These are phyloP conservation scores for Jatropha curcas DNA, from an alignment of 345 rosid genomes.

Conservation along the genomic window DNA sequence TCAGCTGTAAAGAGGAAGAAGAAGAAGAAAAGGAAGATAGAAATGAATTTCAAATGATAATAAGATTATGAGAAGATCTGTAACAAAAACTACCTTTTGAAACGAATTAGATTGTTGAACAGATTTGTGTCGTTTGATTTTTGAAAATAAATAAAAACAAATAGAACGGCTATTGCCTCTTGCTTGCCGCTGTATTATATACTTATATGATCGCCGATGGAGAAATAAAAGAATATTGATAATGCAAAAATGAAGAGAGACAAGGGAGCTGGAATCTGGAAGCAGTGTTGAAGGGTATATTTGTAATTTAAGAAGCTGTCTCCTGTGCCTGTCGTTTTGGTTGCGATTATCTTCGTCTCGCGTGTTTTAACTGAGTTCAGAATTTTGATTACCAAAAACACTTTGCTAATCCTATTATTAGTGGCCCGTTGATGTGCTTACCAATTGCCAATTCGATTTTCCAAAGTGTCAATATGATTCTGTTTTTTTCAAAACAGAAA, in stretches of 20 bases:
- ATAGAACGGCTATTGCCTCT: neutral
- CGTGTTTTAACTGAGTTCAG: too few species aligned
- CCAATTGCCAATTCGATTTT: too few species aligned
- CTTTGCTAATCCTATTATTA: too few species aligned
- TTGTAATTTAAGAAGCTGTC: neutral
- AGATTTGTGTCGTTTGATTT: neutral
- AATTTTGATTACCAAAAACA: too few species aligned
- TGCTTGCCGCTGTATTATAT: too few species aligned
- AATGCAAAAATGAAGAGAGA: neutral
- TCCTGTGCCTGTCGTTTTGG: too few species aligned
- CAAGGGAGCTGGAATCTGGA: constrained; percentile 8
- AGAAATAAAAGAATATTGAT: neutral
- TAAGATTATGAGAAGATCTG: neutral
- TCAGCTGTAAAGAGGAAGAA: neutral
- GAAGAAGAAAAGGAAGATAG: neutral
- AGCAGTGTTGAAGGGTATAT: neutral
- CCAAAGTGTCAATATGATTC: too few species aligned
- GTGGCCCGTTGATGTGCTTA: too few species aligned
- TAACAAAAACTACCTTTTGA: neutral
- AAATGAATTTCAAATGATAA: neutral
- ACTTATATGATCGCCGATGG: too few species aligned
- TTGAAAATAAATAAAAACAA: neutral
- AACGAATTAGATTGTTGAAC: neutral
- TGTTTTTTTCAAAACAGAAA: too few species aligned
- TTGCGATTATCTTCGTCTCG: too few species aligned